These are phyloP conservation scores for Neonectria hederae DNA, from an alignment of 2,329 filamentous ascomycete species.

Conservation along the genomic window DNA sequence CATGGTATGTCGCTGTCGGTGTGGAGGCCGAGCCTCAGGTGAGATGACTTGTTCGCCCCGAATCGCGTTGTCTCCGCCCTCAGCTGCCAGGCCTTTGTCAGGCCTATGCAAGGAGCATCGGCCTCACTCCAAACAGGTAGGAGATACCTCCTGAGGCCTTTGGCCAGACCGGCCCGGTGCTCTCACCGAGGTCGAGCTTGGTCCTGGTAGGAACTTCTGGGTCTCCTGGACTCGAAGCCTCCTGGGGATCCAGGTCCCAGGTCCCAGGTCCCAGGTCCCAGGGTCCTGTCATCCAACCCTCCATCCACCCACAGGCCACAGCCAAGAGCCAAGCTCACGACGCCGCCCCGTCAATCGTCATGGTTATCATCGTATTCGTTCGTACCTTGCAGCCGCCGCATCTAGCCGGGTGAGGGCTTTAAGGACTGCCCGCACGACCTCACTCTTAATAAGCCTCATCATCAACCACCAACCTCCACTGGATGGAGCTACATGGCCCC, in stretches of 20 bases:
- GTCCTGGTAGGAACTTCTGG: constrained; percentile 12
- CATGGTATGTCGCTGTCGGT: constrained; percentile 23
- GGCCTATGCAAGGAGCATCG: constrained; percentile 4
- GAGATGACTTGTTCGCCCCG: constrained; percentile 37
- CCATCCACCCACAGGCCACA: constrained; percentile 1
- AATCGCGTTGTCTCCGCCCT: constrained; percentile 35
- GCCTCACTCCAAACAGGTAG: constrained; percentile 23
- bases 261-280: constrained; percentile 10
- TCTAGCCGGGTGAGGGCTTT: constrained; percentile 34
- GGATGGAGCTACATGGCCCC: constrained; percentile 7
- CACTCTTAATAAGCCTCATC: constrained; percentile 31
- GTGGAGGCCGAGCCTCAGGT: constrained; percentile 36
- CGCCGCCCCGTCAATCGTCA: constrained; percentile 20
- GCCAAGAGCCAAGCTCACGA: constrained; percentile 12
- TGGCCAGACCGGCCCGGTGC: constrained; percentile 25
- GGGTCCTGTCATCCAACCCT: constrained; percentile 1
- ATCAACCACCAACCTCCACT: constrained; percentile 7
- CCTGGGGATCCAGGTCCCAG: constrained; percentile 12
- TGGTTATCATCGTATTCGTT: constrained; percentile 28
- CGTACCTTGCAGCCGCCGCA: constrained; percentile 35
- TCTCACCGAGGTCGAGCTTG: constrained; percentile 14
- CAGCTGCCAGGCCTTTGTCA: constrained; percentile 6
- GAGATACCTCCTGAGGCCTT: constrained; percentile 8
- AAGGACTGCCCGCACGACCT: constrained; percentile 25
- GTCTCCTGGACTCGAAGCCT: constrained; percentile 19